These are phyloP conservation scores for Metarhizium humberi DNA, from an alignment of 2,329 filamentous ascomycete species.

Conservation along the genomic window DNA sequence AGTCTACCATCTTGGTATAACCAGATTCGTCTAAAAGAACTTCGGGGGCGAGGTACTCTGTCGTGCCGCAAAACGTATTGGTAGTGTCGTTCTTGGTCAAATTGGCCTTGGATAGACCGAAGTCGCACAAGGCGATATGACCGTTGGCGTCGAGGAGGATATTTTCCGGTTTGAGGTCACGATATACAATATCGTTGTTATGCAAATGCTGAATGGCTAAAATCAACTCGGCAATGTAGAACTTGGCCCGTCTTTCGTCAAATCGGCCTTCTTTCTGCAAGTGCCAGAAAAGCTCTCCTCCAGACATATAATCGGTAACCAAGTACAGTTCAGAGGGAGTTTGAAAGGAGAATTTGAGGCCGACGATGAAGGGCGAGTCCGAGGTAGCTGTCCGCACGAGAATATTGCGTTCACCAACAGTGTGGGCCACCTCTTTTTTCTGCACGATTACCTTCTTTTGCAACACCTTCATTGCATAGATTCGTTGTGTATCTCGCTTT, in stretches of 20 bases:
- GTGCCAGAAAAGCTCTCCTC: slow-evolving; percentile 97
- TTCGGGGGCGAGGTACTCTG: slow-evolving; percentile 92
- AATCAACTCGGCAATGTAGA: slow-evolving; percentile 97
- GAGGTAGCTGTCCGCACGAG: slow-evolving; percentile 91
- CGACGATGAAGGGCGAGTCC: slow-evolving; percentile 95
- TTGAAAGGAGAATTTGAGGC: slow-evolving; percentile 97
- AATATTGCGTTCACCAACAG: slow-evolving; percentile 93
- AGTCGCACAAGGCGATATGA: slow-evolving; percentile 95
- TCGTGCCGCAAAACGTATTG: slow-evolving; percentile 97
- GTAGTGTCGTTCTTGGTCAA: slow-evolving; percentile 95
- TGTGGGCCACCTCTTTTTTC: slow-evolving; percentile 98
- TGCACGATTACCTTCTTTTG: slow-evolving; percentile 99
- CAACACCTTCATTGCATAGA: slow-evolving; percentile 98
- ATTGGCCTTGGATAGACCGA: slow-evolving; percentile 95
- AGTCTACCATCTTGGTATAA: slow-evolving; percentile 99
- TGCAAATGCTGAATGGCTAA: slow-evolving; percentile 91
- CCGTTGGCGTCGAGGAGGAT: slow-evolving; percentile 95
- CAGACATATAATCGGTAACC: slow-evolving; percentile 99
- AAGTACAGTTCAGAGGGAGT: slow-evolving; percentile 93
- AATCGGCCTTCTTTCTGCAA: slow-evolving; percentile 95
- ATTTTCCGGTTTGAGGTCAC: slow-evolving; percentile 95
- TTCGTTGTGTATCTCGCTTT: slow-evolving; percentile 91
- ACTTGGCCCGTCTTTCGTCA: slow-evolving; percentile 89
- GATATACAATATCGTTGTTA: slow-evolving; percentile 94
- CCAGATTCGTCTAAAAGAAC: slow-evolving; percentile 92